These are phyloP conservation scores for Penicillium manginii DNA, from an alignment of 495 filamentous ascomycete species.

Conservation along the genomic window DNA sequence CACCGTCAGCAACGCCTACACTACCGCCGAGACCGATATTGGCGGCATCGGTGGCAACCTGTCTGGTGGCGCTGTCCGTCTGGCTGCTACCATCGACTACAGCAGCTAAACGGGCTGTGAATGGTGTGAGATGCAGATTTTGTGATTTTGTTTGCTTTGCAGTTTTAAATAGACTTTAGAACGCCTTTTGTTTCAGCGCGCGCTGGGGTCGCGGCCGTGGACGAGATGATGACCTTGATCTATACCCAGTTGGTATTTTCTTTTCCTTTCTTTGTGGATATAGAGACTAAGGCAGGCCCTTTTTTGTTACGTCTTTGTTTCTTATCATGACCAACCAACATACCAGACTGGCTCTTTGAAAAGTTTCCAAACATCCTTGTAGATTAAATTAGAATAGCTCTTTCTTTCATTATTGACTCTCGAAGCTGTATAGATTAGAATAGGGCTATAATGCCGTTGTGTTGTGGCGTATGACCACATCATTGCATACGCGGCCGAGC, in stretches of 20 bases:
- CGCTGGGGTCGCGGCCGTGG: not conserved
- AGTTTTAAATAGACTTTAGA: constrained; percentile 16
- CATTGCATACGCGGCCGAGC: constrained; percentile 19
- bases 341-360: constrained; percentile 17
- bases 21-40: constrained; percentile 32
- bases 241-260: constrained; percentile 25
- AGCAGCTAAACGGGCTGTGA: constrained; percentile 26
- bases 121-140: constrained; percentile 4
- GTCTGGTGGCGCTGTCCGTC: constrained; percentile 30
- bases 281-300: constrained; percentile 31
- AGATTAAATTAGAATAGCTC: not conserved
- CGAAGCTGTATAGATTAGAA: not conserved
- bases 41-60: constrained; percentile 49
- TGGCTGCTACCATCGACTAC: constrained; percentile 37
- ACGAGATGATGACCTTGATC: not conserved
- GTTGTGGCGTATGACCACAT: constrained; percentile 23
- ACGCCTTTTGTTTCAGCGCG: constrained; percentile 9
- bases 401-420: not conserved
- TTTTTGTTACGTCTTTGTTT: constrained; percentile 7
- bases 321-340: constrained; percentile 10
- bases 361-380: not conserved
- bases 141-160: constrained; percentile 6
- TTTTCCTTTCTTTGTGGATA: constrained; percentile 23
- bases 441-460: not conserved
- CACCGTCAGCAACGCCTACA: constrained; percentile 43